Evolutionary conservation across 805 yeast genomes (phyloP), one percentile per base, ranked within the genome.

Genomic region (Kodamaea lidongshanica): DNA sequence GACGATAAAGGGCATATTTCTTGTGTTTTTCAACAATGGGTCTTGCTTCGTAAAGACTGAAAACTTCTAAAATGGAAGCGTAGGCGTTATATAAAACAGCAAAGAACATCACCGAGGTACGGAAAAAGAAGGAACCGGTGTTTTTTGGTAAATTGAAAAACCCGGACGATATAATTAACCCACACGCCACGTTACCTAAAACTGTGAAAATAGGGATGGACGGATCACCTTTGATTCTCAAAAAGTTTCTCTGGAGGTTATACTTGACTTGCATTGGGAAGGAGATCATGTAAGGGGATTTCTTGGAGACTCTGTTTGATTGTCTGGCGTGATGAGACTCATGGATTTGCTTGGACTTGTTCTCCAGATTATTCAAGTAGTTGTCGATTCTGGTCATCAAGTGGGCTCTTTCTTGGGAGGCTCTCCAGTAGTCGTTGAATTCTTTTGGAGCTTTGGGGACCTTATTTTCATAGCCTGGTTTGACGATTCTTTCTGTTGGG

Each of bases 1-100:
- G 87, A 35, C 77, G 75, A 50, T 79, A 84, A 35, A 82, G 67
- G 0, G 85, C 76, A 43, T 78, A 83, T 28, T 70, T 67, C 45
- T 77, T 76, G 49, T 83, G 94, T 46, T 83, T 82, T 43, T 70
- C 72, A 16, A 79, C 67, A 39, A 83, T 74, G 16, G 79, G 74
- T 57, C 81, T 72, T 34, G 70, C 71, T 36, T 72, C 72, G 44
- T 74, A 78, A 33, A 77, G 57, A 7, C 70, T 52, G 45, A 77
- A 65, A 35, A 77, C 70, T 47, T 77, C 83, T 40, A 77, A 70
- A 42, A 77, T 58, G 4, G 81, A 64, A 17, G 74, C 56, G 54
- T 78, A 70, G 7, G 80, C 78, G 49, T 74, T 77, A 42, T 69
- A 77, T 32, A 78, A 58, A 28, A 75, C 63, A 21, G 77, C 70